phyloP scores from a whole-genome alignment of 164 flowering plant genomes.

The Vitis cinerea region DNA sequence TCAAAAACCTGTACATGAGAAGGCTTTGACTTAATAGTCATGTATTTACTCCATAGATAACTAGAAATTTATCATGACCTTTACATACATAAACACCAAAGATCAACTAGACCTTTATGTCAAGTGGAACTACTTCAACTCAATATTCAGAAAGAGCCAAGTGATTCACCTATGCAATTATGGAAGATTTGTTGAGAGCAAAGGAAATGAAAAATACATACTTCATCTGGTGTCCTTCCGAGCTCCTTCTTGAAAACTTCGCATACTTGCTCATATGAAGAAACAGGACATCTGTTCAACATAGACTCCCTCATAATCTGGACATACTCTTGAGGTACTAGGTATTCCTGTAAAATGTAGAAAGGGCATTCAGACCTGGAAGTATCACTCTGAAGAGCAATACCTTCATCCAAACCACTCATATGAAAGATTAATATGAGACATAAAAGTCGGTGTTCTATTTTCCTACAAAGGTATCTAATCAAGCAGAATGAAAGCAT shows the following conservation, averaged over 20 bases:
- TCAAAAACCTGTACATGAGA: conserved; percentile 54
- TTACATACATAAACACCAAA: too few relatives aligned
- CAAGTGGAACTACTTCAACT: too few relatives aligned
- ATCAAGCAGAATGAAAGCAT: conserved; percentile 22
- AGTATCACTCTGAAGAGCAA: not conserved
- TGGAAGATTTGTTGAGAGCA: not conserved
- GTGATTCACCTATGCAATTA: too few relatives aligned
- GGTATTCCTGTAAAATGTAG: conserved; percentile 61
- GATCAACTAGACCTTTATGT: too few relatives aligned
- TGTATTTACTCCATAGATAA: not conserved
- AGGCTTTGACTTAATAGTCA: conserved; percentile 13
- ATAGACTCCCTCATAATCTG: conserved; percentile 79
- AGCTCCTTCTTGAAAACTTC: conserved; percentile 87
- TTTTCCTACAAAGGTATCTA: not conserved
- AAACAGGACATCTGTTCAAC: conserved; percentile 94
- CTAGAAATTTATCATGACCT: too few relatives aligned
- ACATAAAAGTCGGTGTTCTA: not conserved
- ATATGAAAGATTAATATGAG: not conserved
- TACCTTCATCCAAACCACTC: not conserved
- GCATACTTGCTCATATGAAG: conserved; percentile 88
- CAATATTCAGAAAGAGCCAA: too few relatives aligned
- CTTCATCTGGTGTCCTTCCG: conserved; percentile 84
- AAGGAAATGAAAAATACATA: conserved; percentile 26
- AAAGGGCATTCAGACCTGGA: not conserved
- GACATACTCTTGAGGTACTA: conserved; percentile 89